phyloP scores from a whole-genome alignment of 169 alveolate species.

The Plasmodium falciparum region DNA sequence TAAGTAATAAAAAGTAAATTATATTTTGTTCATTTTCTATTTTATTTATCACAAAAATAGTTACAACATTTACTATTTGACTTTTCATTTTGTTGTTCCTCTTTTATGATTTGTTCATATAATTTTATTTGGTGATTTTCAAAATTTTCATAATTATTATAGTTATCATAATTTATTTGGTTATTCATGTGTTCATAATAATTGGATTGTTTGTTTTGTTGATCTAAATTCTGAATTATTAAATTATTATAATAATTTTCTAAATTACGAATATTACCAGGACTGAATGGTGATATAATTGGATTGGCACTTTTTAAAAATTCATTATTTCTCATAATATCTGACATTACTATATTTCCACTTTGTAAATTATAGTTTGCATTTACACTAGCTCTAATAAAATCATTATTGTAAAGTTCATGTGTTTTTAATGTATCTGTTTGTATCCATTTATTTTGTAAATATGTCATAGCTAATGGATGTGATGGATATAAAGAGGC shows the following conservation, averaged over 20 bases:
- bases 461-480: slow-evolving; percentile 82
- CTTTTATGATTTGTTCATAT: not conserved
- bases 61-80: slow-evolving; percentile 26
- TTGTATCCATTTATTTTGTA: slow-evolving; percentile 82
- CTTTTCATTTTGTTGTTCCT: slow-evolving; percentile 6
- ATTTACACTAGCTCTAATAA: slow-evolving; percentile 53
- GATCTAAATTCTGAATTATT: slow-evolving; percentile 17
- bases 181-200: slow-evolving; percentile 18
- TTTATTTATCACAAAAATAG: slow-evolving; percentile 36
- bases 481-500: slow-evolving; percentile 78
- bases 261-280: slow-evolving; percentile 33
- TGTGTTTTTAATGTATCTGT: slow-evolving; percentile 81
- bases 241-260: slow-evolving; percentile 44
- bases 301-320: slow-evolving; percentile 48
- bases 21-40: not conserved
- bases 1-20: too few species aligned
- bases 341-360: slow-evolving; percentile 19
- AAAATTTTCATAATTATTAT: not conserved
- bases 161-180: not conserved
- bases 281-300: slow-evolving; percentile 34
- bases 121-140: not conserved
- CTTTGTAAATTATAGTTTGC: slow-evolving; percentile 40
- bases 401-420: slow-evolving; percentile 80
- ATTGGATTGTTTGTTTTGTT: too few species aligned
- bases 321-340: slow-evolving; percentile 15